Base-by-base conservation (phyloP, 2,329 filamentous ascomycete species). In the Sodiomyces alkalinus region DNA sequence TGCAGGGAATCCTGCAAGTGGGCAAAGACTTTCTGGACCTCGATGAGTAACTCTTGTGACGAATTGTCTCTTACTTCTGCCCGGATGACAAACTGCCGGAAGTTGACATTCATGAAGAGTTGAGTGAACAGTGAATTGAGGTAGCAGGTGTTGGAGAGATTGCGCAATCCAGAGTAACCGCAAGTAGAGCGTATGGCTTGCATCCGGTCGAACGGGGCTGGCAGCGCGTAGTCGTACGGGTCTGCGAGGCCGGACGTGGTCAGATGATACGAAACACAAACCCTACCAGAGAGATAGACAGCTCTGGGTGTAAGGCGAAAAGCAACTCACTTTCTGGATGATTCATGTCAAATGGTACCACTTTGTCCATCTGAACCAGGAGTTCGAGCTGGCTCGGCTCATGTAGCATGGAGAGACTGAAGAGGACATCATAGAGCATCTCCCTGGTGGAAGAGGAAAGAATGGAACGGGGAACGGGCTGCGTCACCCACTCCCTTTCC, bases 121-220 rank as follows among this genome's bases (percentile, higher is more conserved):
- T 98, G 90, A 0, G 85, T 87, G 35, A 96, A 66, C 1, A 98
- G 60, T 1, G 90, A 96, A 48, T 98, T 98, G 46, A 96, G 68
- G 48, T 98, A 98, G 53, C 90, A 98, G 1, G 92, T 96, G 47
- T 94, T 93, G 7, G 83, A 90, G 11, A 94, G 65, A 43, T 98
- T 98, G 32, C 68, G 68, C n/a, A 98, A 54, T 2, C 90, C 90
- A n/a, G 80, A 73, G 47, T 92, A 92, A 13, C 83, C 85, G 36
- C 80, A 80, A 2, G 69, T 55, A 2, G 81, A 74, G 36, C 83
- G 73, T n/a, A 92, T 66, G 11, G 72, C 68, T 42, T 69, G 74
- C 21, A 52, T 53, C 19, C 75, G 64, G 28, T 87, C 80, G 35
- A 80, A 77, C 26, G 59, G 51, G 43, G 61, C 68, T 4, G 56